These are phyloP conservation scores for Chlorencoelia australis DNA, from an alignment of 2,329 filamentous ascomycete genomes.

Conservation along the genomic window DNA sequence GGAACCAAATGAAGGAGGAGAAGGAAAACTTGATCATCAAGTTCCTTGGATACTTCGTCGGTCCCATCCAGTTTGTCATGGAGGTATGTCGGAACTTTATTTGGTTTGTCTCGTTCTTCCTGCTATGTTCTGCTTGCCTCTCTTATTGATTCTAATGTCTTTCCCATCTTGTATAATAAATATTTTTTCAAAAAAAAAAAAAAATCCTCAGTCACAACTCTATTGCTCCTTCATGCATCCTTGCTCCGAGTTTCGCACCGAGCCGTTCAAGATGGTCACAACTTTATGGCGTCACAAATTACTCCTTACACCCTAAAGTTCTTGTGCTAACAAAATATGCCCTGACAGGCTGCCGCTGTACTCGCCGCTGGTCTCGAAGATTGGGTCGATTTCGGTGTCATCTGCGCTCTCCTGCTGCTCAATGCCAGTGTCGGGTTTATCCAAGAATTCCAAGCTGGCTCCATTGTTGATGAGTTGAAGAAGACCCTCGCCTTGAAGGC, in stretches of 20 bases:
- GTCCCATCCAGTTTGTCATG: constrained; percentile 92
- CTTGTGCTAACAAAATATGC: constrained; percentile 3
- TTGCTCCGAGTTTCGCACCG: too few species aligned
- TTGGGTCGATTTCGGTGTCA: constrained; percentile 92
- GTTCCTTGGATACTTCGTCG: constrained; percentile 73
- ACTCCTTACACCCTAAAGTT: not conserved
- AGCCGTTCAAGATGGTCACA: constrained; percentile 91
- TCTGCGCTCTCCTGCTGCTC: constrained; percentile 70
- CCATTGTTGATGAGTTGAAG: constrained; percentile 84
- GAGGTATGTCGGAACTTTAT: constrained; percentile 59
- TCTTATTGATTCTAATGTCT: too few species aligned
- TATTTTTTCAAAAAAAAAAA: too few species aligned
- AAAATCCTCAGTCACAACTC: too few species aligned
- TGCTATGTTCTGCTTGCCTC: too few species aligned
- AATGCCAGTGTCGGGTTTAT: constrained; percentile 82
- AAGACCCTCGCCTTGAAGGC: constrained; percentile 84
- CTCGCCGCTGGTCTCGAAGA: constrained; percentile 76
- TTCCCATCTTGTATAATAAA: too few species aligned
- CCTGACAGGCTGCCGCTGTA: constrained; percentile 49
- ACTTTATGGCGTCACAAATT: constrained; percentile 45
- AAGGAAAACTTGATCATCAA: constrained; percentile 78
- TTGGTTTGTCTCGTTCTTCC: too few species aligned
- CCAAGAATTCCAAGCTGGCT: constrained; percentile 83
- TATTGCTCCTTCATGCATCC: too few species aligned
- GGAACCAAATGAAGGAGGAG: constrained; percentile 87